Percentiles rank a stretch among this genome's conserved stretches.
phyloP scores from a whole-genome alignment of 2,329 filamentous ascomycete genomes.

The Monosporascus sp. region DNA sequence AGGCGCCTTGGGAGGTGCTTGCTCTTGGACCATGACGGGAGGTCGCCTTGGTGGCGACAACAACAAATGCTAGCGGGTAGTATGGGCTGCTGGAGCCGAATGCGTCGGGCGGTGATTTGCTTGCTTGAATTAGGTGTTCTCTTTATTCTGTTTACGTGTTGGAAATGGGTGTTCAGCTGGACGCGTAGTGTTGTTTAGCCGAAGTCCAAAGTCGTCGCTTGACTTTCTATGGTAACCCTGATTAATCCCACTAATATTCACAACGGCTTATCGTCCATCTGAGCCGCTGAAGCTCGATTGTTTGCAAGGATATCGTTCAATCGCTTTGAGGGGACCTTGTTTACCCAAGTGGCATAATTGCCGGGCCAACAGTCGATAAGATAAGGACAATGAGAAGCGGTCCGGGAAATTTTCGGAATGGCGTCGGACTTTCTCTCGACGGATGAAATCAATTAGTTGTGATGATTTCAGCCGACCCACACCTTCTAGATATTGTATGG shows the following conservation, averaged over 20 bases:
- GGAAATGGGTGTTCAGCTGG: constrained; percentile 15
- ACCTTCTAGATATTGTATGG: too few relatives aligned
- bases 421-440: too few relatives aligned
- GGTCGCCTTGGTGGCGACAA: constrained; percentile 1
- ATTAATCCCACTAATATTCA: too few relatives aligned
- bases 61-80: constrained; percentile 5
- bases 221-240: constrained; percentile 20
- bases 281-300: too few relatives aligned
- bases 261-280: too few relatives aligned
- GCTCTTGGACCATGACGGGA: constrained; percentile 41
- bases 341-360: constrained; percentile 2
- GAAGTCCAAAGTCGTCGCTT: constrained; percentile 26
- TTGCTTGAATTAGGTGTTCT: neutral
- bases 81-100: neutral
- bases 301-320: neutral
- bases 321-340: neutral
- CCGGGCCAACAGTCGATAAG: constrained; percentile 1
- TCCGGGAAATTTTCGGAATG: too few relatives aligned
- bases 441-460: too few relatives aligned
- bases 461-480: too few relatives aligned
- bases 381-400: neutral
- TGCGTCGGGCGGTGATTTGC: neutral
- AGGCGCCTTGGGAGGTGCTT: constrained; percentile 36
- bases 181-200: constrained; percentile 23
- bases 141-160: constrained; percentile 4